Evolutionary conservation across 805 yeast genomes (phyloP).

Genomic region (Dipodascus albidus): DNA sequence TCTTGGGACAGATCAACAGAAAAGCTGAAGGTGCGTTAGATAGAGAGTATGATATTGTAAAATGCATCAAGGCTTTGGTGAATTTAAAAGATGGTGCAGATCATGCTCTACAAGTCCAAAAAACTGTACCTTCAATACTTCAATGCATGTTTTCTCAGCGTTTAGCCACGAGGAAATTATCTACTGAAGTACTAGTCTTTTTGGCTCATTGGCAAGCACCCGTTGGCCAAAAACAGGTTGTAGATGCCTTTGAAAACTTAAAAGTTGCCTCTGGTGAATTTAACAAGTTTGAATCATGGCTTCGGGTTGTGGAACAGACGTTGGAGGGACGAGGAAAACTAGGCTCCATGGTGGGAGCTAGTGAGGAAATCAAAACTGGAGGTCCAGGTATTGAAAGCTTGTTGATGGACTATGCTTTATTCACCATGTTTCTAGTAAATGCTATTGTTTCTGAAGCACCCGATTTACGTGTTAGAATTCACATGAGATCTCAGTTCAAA

Average conservation of each 20-base stretch:
- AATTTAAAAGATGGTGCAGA: conserved; percentile 54
- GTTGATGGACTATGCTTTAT: conserved; percentile 56
- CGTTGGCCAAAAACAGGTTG: conserved; percentile 44
- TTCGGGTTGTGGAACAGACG: conserved; percentile 50
- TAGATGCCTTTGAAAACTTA: conserved; percentile 39
- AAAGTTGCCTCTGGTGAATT: conserved; percentile 25
- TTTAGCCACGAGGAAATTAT: conserved; percentile 63
- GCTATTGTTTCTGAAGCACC: conserved; percentile 34
- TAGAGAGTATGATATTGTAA: conserved; percentile 62
- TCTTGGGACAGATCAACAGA: conserved; percentile 42
- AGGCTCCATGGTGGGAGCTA: conserved; percentile 89
- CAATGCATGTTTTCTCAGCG: conserved; percentile 68
- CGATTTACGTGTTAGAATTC: conserved; percentile 32
- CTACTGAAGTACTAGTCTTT: conserved; percentile 63
- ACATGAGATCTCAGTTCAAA: conserved; percentile 47
- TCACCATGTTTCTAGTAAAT: conserved; percentile 60
- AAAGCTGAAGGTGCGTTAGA: conserved; percentile 40
- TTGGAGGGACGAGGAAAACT: conserved; percentile 77
- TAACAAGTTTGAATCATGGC: conserved; percentile 57
- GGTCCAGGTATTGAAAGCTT: conserved; percentile 45
- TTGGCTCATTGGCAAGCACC: conserved; percentile 35
- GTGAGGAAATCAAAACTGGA: conserved; percentile 57
- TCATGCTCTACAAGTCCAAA: conserved; percentile 33
- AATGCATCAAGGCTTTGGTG: conserved; percentile 65
- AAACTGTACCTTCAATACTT: conserved; percentile 48